phyloP scores from a whole-genome alignment of 805 yeast genomes.

The Pichia cabralensis region DNA sequence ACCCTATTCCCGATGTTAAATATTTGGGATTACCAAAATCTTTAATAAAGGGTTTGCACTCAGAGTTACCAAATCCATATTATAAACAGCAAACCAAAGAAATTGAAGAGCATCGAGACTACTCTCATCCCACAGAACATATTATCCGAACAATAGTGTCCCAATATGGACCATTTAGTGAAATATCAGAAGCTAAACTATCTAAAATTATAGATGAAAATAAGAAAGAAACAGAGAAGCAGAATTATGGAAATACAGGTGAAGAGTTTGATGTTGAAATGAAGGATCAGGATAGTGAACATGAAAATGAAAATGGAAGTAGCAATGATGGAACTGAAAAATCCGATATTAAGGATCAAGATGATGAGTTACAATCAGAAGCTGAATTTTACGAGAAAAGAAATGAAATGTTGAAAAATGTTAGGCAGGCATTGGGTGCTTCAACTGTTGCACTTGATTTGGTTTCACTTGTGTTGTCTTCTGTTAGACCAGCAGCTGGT shows the following conservation, averaged over 20 bases:
- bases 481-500: conserved; percentile 78
- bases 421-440: conserved; percentile 73
- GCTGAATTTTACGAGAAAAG: conserved; percentile 41
- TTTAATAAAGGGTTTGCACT: conserved; percentile 8
- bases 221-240: conserved; percentile 9
- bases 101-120: conserved; percentile 7
- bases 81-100: conserved; percentile 3
- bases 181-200: conserved; percentile 47
- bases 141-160: conserved; percentile 10
- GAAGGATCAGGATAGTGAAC: neutral
- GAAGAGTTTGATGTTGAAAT: conserved; percentile 14
- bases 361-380: conserved; percentile 5
- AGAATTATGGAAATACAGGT: conserved; percentile 8
- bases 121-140: conserved; percentile 12
- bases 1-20: conserved; percentile 1
- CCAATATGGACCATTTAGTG: conserved; percentile 34
- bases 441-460: conserved; percentile 82
- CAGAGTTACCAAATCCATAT: conserved; percentile 8
- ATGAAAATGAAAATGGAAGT: neutral
- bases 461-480: conserved; percentile 71
- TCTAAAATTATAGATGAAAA: conserved; percentile 31
- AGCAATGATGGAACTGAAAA: conserved; percentile 12
- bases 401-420: conserved; percentile 39
- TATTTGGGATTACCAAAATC: conserved; percentile 8
- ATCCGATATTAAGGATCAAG: conserved; percentile 6